Conservation (phyloP, 768 basidiomycete genomes). For the Kockovaella imperatae region DNA sequence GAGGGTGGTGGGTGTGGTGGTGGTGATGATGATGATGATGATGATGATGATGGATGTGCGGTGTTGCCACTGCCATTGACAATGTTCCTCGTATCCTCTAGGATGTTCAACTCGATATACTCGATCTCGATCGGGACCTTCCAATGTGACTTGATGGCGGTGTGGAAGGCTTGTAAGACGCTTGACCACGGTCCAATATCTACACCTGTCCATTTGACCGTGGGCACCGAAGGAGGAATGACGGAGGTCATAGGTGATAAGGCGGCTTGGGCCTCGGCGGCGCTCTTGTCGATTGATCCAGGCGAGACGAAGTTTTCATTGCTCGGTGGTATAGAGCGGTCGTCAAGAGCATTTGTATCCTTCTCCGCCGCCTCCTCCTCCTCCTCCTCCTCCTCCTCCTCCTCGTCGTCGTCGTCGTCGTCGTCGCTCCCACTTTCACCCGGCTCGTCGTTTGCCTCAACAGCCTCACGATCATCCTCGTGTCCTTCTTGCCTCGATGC, state of each 20-base stretch:
- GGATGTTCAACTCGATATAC: slow-evolving; percentile 13
- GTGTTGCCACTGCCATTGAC: neutral
- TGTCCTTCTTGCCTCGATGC: no score
- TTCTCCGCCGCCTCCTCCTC: neutral
- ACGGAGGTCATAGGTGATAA: neutral
- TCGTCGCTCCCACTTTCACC: neutral
- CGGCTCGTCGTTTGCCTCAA: no score
- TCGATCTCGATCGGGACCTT: slow-evolving; percentile 6
- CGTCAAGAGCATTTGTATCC: no score
- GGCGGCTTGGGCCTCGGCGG: slow-evolving; percentile 14
- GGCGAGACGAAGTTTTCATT: no score
- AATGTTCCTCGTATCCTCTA: neutral
- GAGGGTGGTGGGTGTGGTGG: no score
- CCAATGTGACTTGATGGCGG: slow-evolving; percentile 7
- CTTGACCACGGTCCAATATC: slow-evolving; percentile 38
- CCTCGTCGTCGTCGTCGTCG: slow-evolving; percentile 3
- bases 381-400: slow-evolving; percentile 7
- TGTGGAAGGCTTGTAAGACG: slow-evolving; percentile 13
- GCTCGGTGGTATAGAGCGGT: neutral
- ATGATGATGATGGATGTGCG: neutral
- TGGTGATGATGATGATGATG: neutral
- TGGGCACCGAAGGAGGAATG: neutral
- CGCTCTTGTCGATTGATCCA: no score
- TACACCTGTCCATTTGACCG: slow-evolving; percentile 23
- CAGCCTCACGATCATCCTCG: neutral